These are phyloP conservation scores for Pleurozium schreberi DNA, from an alignment of 225 moss, liverwort and hornwort genomes.

Conservation along the genomic window DNA sequence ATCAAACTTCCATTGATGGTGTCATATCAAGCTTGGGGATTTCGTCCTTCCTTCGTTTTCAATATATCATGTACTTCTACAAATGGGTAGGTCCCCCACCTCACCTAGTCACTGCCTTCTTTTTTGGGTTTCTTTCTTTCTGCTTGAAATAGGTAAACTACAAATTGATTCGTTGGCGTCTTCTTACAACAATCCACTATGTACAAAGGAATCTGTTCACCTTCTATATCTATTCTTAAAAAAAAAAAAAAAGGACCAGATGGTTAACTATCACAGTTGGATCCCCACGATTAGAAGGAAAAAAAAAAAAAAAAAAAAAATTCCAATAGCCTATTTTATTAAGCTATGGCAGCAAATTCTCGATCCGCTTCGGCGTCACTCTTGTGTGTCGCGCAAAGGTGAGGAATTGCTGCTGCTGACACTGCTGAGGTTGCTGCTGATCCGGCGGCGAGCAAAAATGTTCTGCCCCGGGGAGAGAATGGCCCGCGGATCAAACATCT, in stretches of 20 bases:
- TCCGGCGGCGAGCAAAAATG: slow-evolving; percentile 24
- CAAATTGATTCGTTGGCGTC: neutral
- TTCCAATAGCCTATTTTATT: neutral
- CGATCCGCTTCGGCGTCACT: neutral
- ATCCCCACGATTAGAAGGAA: neutral
- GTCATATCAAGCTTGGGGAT: neutral
- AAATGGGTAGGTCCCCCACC: slow-evolving; percentile 13
- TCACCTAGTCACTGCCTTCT: neutral
- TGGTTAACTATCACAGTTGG: neutral
- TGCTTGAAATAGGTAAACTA: slow-evolving; percentile 7
- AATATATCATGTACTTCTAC: slow-evolving; percentile 9
- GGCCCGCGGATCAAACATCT: slow-evolving; percentile 28
- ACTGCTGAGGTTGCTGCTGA: neutral
- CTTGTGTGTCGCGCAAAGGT: neutral
- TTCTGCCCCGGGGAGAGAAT: slow-evolving; percentile 53
- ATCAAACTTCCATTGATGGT: neutral
- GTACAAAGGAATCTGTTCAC: slow-evolving; percentile 6
- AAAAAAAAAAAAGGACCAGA: neutral
- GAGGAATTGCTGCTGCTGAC: neutral
- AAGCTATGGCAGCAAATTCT: neutral
- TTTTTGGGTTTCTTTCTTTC: neutral
- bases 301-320: neutral
- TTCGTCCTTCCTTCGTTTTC: slow-evolving; percentile 10
- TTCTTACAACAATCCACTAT: slow-evolving; percentile 14
- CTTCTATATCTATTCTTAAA: neutral